Evolutionary conservation across 805 yeast genomes (phyloP).

Genomic region (Kuraishia ogatae): DNA sequence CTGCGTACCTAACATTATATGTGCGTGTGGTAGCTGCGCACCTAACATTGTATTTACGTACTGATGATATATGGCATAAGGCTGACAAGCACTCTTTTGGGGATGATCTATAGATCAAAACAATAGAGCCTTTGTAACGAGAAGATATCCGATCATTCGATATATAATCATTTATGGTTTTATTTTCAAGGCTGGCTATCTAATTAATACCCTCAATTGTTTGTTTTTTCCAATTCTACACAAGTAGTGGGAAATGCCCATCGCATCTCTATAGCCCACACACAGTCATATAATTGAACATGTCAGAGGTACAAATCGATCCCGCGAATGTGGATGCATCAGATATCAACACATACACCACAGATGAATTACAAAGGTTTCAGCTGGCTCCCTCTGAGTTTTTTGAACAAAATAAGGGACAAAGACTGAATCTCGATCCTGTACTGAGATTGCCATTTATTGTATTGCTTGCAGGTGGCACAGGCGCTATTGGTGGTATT

Average conservation of each 20-base stretch:
- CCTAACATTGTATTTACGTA: no score
- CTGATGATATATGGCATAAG: no score
- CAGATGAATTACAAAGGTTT: background rate
- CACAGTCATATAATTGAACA: background rate
- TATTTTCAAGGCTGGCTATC: no score
- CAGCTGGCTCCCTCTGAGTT: background rate
- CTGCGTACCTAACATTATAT: no score
- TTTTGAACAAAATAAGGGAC: slow-evolving; percentile 7
- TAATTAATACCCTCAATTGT: no score
- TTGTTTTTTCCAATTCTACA: background rate
- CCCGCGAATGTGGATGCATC: background rate
- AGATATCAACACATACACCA: slow-evolving; percentile 2
- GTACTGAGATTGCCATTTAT: slow-evolving; percentile 33
- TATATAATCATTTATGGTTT: no score
- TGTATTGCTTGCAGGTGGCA: slow-evolving; percentile 26
- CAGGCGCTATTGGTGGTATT: slow-evolving; percentile 49
- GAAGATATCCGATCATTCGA: no score
- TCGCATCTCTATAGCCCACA: background rate
- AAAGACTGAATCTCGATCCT: slow-evolving; percentile 45
- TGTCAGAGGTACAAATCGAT: background rate
- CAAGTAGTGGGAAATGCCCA: background rate
- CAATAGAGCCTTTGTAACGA: no score
- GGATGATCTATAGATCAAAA: no score
- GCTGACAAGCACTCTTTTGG: no score
- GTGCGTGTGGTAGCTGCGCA: no score